Conservation (phyloP, 2,329 filamentous ascomycete genomes). For the Diaporthe sp. region DNA sequence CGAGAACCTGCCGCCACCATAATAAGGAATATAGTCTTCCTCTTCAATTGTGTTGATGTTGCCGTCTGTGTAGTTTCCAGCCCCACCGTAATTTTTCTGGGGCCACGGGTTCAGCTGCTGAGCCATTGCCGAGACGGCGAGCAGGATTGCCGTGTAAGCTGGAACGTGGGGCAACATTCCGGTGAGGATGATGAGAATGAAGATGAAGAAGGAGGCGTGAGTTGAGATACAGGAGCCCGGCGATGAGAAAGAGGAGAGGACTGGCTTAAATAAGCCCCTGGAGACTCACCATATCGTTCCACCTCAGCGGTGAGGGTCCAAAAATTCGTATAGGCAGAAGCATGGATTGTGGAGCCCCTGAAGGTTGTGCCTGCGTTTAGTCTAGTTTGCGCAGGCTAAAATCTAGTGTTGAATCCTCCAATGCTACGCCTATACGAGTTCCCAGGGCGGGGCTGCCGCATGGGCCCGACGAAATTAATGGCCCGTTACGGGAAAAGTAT, state of each 20-base stretch:
- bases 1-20: background rate
- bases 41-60: background rate
- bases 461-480: too few relatives aligned
- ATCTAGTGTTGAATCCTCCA: background rate
- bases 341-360: background rate
- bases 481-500: background rate
- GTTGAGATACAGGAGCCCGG: background rate
- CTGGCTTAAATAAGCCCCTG: background rate
- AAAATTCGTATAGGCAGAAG: background rate
- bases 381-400: background rate
- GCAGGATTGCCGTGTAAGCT: background rate
- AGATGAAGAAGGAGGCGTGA: background rate
- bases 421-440: background rate
- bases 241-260: background rate
- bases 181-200: background rate
- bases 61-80: background rate
- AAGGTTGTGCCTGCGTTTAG: background rate
- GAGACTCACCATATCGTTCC: background rate
- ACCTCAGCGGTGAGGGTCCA: background rate
- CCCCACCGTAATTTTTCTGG: background rate
- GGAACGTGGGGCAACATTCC: background rate
- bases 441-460: background rate
- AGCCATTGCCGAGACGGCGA: background rate
- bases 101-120: constrained; percentile 5
- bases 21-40: background rate